Conservation (phyloP, 345 rosid genomes). For the Eucalyptus pumila region DNA sequence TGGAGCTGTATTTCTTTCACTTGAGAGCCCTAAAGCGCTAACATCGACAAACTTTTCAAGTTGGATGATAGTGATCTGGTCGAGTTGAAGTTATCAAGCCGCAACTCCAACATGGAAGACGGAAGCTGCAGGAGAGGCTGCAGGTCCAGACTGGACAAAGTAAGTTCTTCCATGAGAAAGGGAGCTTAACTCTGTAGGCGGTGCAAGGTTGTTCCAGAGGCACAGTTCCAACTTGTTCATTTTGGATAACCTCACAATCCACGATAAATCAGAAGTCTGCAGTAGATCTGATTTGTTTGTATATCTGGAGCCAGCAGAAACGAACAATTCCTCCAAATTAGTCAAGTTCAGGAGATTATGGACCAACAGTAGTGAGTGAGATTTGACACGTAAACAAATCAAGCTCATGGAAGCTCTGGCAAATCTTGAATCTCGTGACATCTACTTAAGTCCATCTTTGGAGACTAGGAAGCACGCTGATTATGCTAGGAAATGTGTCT, state of each 20-base stretch:
- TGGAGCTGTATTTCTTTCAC: not conserved
- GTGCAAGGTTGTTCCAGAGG: not conserved
- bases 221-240: not conserved
- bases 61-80: not conserved
- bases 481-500: not conserved
- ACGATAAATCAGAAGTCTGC: not conserved
- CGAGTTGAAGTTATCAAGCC: not conserved
- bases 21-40: too few species aligned
- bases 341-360: not conserved
- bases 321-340: not conserved
- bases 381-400: not conserved
- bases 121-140: not conserved
- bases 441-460: not conserved
- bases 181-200: not conserved
- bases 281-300: not conserved
- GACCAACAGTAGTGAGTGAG: not conserved
- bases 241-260: not conserved
- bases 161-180: not conserved
- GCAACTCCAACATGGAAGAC: not conserved
- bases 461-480: not conserved
- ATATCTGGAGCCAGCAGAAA: not conserved
- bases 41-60: not conserved
- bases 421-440: slow-evolving; percentile 1
- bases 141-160: not conserved
- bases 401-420: slow-evolving; percentile 3